Evolutionary conservation across 148 eudicot genomes (phyloP).

Genomic region (Spergularia bocconei): DNA sequence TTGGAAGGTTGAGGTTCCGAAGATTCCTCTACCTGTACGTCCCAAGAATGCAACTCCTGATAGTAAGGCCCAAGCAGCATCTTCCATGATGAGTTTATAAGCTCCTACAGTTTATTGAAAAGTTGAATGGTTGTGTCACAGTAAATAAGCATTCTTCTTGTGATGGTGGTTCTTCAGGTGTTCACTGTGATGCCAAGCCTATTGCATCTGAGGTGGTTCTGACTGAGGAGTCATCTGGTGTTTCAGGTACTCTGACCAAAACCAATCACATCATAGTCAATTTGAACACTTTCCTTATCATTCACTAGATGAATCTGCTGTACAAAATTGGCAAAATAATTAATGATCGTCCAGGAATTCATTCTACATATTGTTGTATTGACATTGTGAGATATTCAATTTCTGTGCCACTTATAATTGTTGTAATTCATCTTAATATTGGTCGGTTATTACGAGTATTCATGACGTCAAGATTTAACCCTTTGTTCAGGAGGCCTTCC

Average conservation of each 20-base stretch:
- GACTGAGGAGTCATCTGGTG: conserved; percentile 57
- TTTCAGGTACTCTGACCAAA: conserved; percentile 39
- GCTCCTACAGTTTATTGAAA: neutral
- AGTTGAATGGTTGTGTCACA: conserved; percentile 22
- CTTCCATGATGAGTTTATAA: conserved; percentile 13
- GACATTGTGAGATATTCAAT: neutral
- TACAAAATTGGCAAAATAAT: no score
- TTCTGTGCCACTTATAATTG: neutral
- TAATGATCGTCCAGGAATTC: neutral
- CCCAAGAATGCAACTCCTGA: conserved; percentile 42
- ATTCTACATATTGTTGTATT: neutral
- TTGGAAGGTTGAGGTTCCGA: conserved; percentile 44
- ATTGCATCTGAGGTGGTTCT: conserved; percentile 15
- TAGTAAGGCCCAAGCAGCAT: conserved; percentile 42
- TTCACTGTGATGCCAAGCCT: conserved; percentile 35
- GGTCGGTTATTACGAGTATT: neutral
- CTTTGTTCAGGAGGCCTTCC: conserved; percentile 62
- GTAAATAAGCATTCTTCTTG: conserved; percentile 35
- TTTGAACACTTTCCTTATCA: neutral
- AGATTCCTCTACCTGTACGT: conserved; percentile 39
- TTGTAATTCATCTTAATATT: neutral
- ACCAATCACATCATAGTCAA: conserved; percentile 31
- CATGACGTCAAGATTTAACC: conserved; percentile 10
- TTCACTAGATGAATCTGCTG: neutral
- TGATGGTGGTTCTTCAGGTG: conserved; percentile 23